Conservation (phyloP, 148 eudicot species). For the Chenopodium quinoa region DNA sequence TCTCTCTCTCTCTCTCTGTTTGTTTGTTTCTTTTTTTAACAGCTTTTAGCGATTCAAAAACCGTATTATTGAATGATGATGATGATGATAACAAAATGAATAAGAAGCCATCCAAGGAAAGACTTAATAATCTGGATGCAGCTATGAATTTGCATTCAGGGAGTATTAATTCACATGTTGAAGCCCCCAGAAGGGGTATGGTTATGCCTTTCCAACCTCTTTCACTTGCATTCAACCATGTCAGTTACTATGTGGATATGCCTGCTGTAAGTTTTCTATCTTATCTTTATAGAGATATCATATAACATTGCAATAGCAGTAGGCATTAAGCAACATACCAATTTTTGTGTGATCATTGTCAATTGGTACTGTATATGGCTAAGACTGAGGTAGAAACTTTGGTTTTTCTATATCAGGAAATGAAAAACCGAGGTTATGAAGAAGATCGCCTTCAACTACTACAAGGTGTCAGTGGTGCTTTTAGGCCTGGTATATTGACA, state of each 20-base stretch:
- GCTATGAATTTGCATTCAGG: conserved; percentile 15
- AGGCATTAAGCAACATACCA: neutral
- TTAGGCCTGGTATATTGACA: conserved; percentile 69
- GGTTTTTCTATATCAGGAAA: conserved; percentile 43
- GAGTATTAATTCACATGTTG: conserved; percentile 20
- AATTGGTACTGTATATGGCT: neutral
- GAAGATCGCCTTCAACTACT: conserved; percentile 57
- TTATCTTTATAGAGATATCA: neutral
- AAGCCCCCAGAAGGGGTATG: conserved; percentile 41
- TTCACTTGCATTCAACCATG: conserved; percentile 57
- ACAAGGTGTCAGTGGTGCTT: conserved; percentile 66
- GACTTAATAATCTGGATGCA: conserved; percentile 23
- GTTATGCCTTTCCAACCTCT: conserved; percentile 65
- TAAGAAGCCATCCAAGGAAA: conserved; percentile 12
- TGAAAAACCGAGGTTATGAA: conserved; percentile 49
- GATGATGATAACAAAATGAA: conserved; percentile 26
- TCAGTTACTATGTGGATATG: conserved; percentile 62
- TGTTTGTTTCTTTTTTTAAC: conserved; percentile 15
- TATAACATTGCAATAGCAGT: neutral
- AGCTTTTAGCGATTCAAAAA: conserved; percentile 57
- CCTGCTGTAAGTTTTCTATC: conserved; percentile 49
- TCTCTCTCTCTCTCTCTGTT: too few species aligned
- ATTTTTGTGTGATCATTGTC: neutral
- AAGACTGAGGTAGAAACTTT: neutral
- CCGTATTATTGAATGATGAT: conserved; percentile 36